Conservation (phyloP, 2,329 filamentous ascomycete genomes). For the Colletotrichum gigasporum region DNA sequence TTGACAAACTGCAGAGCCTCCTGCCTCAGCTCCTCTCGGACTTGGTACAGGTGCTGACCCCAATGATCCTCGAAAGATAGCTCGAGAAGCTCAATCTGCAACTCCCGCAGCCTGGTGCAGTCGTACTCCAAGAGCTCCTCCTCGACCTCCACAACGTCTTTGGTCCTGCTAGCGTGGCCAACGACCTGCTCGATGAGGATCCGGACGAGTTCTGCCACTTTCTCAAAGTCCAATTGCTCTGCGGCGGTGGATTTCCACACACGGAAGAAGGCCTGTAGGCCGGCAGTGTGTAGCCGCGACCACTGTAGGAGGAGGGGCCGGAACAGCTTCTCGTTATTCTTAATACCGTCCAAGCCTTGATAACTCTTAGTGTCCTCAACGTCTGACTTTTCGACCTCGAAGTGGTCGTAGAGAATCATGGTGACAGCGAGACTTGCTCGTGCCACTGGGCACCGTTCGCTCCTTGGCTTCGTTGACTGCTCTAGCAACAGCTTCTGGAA, state of each 20-base stretch:
- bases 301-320: conserved; percentile 90
- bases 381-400: conserved; percentile 88
- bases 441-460: conserved; percentile 86
- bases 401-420: conserved; percentile 91
- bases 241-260: conserved; percentile 93
- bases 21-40: conserved; percentile 89
- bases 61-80: conserved; percentile 93
- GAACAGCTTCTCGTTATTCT: conserved; percentile 87
- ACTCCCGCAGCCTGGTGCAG: conserved; percentile 77
- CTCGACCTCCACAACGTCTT: conserved; percentile 87
- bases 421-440: conserved; percentile 88
- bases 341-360: conserved; percentile 75
- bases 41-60: conserved; percentile 88
- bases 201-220: conserved; percentile 89
- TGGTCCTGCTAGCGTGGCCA: conserved; percentile 81
- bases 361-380: conserved; percentile 81
- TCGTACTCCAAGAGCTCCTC: conserved; percentile 89
- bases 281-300: conserved; percentile 88
- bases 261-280: conserved; percentile 86
- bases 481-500: conserved; percentile 94
- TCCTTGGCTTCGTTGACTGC: conserved; percentile 77
- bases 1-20: conserved; percentile 97
- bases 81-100: conserved; percentile 94
- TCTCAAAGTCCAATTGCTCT: conserved; percentile 87
- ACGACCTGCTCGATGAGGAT: conserved; percentile 92